Conservation (phyloP, 2,329 filamentous ascomycete genomes). For the Colletotrichum acutatum region DNA sequence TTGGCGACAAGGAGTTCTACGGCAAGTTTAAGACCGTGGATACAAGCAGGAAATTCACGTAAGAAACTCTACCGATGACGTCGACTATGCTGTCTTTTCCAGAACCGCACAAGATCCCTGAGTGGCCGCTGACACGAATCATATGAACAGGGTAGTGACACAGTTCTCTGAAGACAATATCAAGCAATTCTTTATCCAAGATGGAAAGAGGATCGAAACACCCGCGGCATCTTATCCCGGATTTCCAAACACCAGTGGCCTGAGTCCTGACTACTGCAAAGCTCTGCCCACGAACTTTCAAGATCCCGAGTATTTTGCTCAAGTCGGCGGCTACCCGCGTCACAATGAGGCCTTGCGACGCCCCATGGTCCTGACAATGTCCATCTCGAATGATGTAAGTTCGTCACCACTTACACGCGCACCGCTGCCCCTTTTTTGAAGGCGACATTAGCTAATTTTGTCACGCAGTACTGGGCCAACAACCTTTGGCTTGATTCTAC, state of each 20-base stretch:
- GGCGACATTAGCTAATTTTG: background rate
- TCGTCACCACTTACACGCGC: constrained; percentile 3
- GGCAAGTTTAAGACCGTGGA: constrained; percentile 67
- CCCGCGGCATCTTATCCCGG: constrained; percentile 40
- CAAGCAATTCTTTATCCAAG: constrained; percentile 71
- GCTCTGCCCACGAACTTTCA: background rate
- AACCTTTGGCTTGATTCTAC: constrained; percentile 29
- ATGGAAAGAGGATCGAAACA: constrained; percentile 63
- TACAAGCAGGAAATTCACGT: constrained; percentile 64
- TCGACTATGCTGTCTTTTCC: no score
- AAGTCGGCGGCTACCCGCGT: background rate
- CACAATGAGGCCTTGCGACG: background rate
- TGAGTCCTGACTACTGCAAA: constrained; percentile 2
- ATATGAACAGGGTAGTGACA: constrained; percentile 62
- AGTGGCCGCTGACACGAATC: background rate
- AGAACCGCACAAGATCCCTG: no score
- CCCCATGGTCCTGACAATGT: constrained; percentile 27
- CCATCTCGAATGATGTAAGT: constrained; percentile 31
- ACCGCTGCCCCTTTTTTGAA: background rate
- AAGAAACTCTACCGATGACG: background rate
- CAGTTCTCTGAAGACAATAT: constrained; percentile 65
- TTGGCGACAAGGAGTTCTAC: constrained; percentile 69
- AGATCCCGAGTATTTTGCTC: background rate
- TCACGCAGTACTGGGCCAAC: constrained; percentile 5
- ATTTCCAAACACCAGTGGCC: background rate